These are phyloP conservation scores for Solanum chacoense DNA, from an alignment of 305 asterid species.

Conservation along the genomic window DNA sequence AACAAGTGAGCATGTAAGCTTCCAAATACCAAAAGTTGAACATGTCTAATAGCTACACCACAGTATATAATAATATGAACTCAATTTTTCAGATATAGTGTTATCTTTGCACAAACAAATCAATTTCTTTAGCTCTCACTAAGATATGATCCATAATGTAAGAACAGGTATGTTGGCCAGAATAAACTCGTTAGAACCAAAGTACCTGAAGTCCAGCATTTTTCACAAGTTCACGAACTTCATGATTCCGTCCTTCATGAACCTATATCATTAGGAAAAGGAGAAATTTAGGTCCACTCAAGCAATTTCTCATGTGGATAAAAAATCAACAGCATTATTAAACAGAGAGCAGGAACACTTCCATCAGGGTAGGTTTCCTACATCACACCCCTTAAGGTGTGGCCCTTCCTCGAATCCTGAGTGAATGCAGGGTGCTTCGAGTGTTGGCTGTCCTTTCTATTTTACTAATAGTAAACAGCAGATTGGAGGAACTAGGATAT, in stretches of 20 bases:
- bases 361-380: not conserved
- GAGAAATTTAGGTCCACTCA: not conserved
- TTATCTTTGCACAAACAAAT: not conserved
- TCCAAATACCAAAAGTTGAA: not conserved
- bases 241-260: conserved; percentile 97
- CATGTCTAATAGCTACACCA: not conserved
- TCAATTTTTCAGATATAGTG: not conserved
- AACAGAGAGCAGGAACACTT: not conserved
- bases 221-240: conserved; percentile 95
- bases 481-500: not conserved
- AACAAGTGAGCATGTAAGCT: not conserved
- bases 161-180: not conserved
- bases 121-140: not conserved
- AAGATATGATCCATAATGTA: not conserved
- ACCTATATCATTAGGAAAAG: conserved; percentile 37
- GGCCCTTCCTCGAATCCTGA: not conserved
- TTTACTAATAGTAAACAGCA: not conserved
- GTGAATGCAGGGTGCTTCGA: not conserved
- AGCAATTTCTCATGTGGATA: not conserved
- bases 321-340: not conserved
- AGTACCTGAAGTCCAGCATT: conserved; percentile 93
- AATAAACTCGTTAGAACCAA: not conserved
- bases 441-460: not conserved
- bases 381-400: not conserved
- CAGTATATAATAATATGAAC: not conserved